These are phyloP conservation scores for Pulicaria dysenterica DNA, from an alignment of 129 eudicot species.

Conservation along the genomic window DNA sequence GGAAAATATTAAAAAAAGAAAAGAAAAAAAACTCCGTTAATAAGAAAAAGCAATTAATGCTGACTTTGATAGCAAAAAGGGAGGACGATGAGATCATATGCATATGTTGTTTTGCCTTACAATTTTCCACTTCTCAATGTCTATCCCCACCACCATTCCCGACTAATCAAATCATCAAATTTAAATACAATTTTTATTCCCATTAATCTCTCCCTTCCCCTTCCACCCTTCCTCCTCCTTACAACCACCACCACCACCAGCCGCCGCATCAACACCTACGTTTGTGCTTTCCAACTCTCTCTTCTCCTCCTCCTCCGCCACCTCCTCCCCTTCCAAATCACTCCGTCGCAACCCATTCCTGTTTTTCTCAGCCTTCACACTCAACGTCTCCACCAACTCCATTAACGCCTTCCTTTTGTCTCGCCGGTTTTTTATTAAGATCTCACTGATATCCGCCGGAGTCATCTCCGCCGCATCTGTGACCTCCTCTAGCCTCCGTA, in stretches of 20 bases:
- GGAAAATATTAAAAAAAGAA: background rate
- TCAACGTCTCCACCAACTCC: conserved; percentile 62
- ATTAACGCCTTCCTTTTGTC: conserved; percentile 61
- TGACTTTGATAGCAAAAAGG: background rate
- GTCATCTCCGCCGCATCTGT: conserved; percentile 65
- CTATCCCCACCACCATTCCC: conserved; percentile 42
- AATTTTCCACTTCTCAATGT: conserved; percentile 56
- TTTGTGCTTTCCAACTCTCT: conserved; percentile 60
- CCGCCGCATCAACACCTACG: conserved; percentile 28
- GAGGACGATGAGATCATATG: conserved; percentile 23
- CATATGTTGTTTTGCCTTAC: conserved; percentile 35
- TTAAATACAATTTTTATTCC: conserved; percentile 12
- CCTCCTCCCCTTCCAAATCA: conserved; percentile 20
- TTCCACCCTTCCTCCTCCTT: conserved; percentile 24
- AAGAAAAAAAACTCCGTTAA: background rate
- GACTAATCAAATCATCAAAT: background rate
- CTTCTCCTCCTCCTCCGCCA: conserved; percentile 76
- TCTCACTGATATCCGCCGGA: conserved; percentile 91
- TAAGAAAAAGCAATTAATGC: background rate
- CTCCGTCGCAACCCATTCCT: background rate
- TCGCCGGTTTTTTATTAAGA: conserved; percentile 70
- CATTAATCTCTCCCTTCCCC: conserved; percentile 8
- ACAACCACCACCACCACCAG: conserved; percentile 26
- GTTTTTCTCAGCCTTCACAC: conserved; percentile 50
- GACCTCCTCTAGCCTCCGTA: conserved; percentile 50